phyloP scores from a whole-genome alignment of 1,284 basidiomycete genomes.

The Kwoniella shivajii region DNA sequence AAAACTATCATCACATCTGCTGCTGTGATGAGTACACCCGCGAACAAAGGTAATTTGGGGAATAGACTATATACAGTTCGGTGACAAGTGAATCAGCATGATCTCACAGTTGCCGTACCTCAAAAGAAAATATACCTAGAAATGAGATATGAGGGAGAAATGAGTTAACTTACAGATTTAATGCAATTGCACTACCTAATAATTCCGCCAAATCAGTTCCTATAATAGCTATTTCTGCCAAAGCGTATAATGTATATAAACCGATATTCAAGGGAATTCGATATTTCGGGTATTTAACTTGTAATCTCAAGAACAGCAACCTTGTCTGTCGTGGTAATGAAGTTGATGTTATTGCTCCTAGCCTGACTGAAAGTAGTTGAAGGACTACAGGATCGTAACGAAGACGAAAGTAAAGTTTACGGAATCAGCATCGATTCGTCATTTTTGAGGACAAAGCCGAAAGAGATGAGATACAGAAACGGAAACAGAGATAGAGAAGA shows the following conservation, averaged over 20 bases:
- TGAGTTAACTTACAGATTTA: slow-evolving; percentile 62
- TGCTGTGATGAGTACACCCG: slow-evolving; percentile 79
- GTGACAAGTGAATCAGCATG: neutral
- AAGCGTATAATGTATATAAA: slow-evolving; percentile 57
- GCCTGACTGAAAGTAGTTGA: slow-evolving; percentile 53
- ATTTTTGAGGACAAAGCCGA: neutral
- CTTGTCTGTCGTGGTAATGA: slow-evolving; percentile 63
- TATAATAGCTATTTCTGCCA: slow-evolving; percentile 80
- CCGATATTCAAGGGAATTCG: slow-evolving; percentile 39
- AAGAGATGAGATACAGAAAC: neutral
- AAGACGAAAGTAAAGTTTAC: neutral
- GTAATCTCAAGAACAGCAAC: slow-evolving; percentile 66
- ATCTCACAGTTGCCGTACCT: neutral
- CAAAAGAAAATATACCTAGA: neutral
- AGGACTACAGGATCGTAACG: slow-evolving; percentile 30
- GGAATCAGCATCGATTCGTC: too few relatives aligned
- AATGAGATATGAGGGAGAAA: neutral
- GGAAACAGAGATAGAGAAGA: slow-evolving; percentile 6
- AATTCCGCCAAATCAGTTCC: slow-evolving; percentile 65
- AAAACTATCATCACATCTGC: slow-evolving; percentile 73
- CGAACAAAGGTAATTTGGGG: slow-evolving; percentile 75
- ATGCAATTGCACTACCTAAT: slow-evolving; percentile 74
- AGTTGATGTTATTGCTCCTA: slow-evolving; percentile 58
- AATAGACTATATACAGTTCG: slow-evolving; percentile 60
- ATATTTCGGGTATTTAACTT: slow-evolving; percentile 71